A percentile compares a stretch with the other conserved stretches of the same genome.
Evolutionary conservation across 2,329 filamentous ascomycete genomes (phyloP).

Genomic region (Neonectria punicea): DNA sequence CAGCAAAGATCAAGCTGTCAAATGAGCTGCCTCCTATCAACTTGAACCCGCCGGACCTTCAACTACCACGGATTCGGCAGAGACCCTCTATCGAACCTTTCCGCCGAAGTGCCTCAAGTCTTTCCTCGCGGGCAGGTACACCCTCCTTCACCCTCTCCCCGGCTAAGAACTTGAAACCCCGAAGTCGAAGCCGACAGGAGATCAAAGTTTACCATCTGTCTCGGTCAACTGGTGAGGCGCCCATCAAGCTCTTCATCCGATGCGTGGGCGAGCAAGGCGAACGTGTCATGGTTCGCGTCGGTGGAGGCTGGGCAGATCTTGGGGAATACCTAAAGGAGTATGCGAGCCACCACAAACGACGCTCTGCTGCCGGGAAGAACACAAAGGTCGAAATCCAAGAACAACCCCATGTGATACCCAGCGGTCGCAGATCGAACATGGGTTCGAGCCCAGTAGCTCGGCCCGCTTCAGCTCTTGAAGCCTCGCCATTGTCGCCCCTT

Average conservation of each 20-base stretch:
- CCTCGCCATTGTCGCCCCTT: conserved; percentile 59
- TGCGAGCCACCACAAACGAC: conserved; percentile 88
- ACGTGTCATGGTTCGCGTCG: conserved; percentile 96
- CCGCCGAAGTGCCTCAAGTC: conserved; percentile 61
- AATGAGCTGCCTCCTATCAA: conserved; percentile 62
- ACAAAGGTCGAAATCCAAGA: conserved; percentile 70
- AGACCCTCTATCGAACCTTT: conserved; percentile 56
- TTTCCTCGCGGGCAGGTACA: conserved; percentile 67
- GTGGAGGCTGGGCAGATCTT: conserved; percentile 97
- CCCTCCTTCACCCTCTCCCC: conserved; percentile 78
- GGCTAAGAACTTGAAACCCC: conserved; percentile 62
- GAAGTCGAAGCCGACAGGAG: conserved; percentile 70
- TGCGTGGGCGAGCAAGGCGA: conserved; percentile 90
- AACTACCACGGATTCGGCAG: conserved; percentile 59
- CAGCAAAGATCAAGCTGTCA: conserved; percentile 80
- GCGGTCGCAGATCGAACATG: conserved; percentile 42
- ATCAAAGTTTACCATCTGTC: conserved; percentile 95
- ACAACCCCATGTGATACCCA: conserved; percentile 48
- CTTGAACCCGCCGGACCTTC: conserved; percentile 68
- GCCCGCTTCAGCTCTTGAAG: conserved; percentile 53
- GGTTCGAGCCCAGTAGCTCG: conserved; percentile 56
- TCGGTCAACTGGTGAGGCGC: conserved; percentile 82
- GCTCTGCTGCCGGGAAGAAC: conserved; percentile 58
- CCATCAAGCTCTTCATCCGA: conserved; percentile 94
- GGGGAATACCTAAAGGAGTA: conserved; percentile 96